Evolutionary conservation across 345 rosid genomes (phyloP), one percentile per base, ranked within the genome.

Genomic region (Salix exigua): DNA sequence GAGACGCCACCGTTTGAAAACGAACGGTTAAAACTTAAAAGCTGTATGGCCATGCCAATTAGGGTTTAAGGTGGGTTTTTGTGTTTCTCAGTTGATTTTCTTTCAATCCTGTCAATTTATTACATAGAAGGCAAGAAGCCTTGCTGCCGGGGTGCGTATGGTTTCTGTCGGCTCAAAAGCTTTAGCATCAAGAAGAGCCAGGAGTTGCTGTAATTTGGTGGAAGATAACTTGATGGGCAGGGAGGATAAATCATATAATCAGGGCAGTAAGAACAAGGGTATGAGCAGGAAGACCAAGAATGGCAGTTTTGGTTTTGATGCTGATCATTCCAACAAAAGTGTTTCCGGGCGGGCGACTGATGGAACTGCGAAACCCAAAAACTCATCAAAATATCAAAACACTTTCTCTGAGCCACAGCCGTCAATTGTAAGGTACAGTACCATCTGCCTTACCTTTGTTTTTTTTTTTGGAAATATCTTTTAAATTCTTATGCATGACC

Each of bases 111-210:
- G 7, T 19, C 58, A 17, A 17, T 53, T 26, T 26, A 72, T 26
- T 26, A 18, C 5, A 5, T 33, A 38, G 68, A 65, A 68, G 12
- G 16, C 0, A 19, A 11, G 75, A 8, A 11, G 73, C 55, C 9
- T 23, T 71, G 35, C n/a, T 7, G 23, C 48, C 25, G 23, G 69
- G 68, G 61, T 51, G 80, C 23, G 8, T 65, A 85, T 87, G 88
- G 93, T 90, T 80, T 83, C 88, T 68, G 81, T 87, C 81, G 94
- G 93, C 68, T 85, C 83, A 13, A 86, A 87, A 80, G 88, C 84
- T 77, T 83, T 89, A 63, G 78, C 82, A 13, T 85, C 73, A 3
- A 82, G 81, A 65, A 88, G 86, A 67, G 73, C 69, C 58, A 74
- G 42, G 71, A 78, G n/a, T 19, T 51, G 33, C 13, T 51, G 11